Base-by-base conservation (phyloP, 495 filamentous ascomycete species). In the Amorphotheca resinae region DNA sequence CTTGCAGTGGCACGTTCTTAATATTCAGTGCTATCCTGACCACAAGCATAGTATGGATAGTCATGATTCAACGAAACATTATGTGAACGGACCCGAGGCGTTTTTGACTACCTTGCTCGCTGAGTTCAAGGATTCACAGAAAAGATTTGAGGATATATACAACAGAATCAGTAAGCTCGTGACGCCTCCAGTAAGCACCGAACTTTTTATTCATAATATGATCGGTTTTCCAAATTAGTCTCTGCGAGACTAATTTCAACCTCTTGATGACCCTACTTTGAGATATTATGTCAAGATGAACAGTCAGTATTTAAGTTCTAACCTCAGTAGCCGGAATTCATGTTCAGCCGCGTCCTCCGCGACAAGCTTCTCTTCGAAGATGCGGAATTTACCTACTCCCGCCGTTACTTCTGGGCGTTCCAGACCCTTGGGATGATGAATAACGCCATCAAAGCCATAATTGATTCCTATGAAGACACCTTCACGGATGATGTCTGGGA, bases 301-400 rank as follows among this genome's bases (percentile, higher is more conserved):
- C n/a, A n/a, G n/a, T n/a, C n/a, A n/a, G n/a, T n/a, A n/a, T 34
- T 9, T 34, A 43, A 4, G 12, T 25, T 9, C 21, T 30, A 16
- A 45, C 33, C n/a, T 31, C 6, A 9, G n/a, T 16, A 64, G 54
- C 56, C 63, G 9, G 59, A 67, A 6, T 77, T 76, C 55, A 72
- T 77, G 62, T 77, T 75, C 59, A 53, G 69, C 43, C 44, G 50
- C 16, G 52, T 52, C 11, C 54, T 68, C 12, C 60, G 73, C 18
- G 71, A 77, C 51, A 62, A 59, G 45, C 62, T 75, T 18, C 59
- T 75, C 6, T 77, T 77, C 53, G 73, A 77, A 51, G 72, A 76
- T 51, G 49, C 59, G 14, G 40, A 64, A 17, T 76, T 71, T 48
- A 74, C 70, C 22, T 72, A 67, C 54, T 71, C 68, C 1, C 60